Base-by-base conservation (phyloP, 257 asterid genomes). In the Ajuga chamaepitys region DNA sequence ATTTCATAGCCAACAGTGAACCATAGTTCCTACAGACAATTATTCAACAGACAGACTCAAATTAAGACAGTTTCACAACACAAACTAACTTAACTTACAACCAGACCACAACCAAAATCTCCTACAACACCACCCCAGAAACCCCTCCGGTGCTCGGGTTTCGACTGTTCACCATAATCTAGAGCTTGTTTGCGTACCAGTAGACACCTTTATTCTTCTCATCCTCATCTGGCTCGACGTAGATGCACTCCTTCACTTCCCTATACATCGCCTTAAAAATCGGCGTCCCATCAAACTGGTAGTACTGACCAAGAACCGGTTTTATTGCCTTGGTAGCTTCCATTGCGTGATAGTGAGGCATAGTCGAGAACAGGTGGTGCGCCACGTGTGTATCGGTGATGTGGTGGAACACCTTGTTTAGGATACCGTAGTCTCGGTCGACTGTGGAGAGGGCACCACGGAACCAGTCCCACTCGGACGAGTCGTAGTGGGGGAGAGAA, bases 271-370 rank as follows among this genome's bases (percentile, higher is more conserved):
- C 88, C 82, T 81, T 77, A 13, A 56, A 78, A 38, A 89, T 8
- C 1, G 96, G 85, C 1, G 87, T 85, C 68, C 85, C 83, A 1
- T 89, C 96, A 4, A 81, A 86, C 63, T 83, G 96, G 76, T 89
- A 86, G 52, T 89, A 89, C 28, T 81, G 70, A 0, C 96, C 96
- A 2, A 89, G 70, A 14, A 89, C 72, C 0, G 95, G 96, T 18
- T 85, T 89, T 55, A 89, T 86, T 9, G 86, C 93, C 77, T 85
- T 84, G 1, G 96, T 89, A 0, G 96, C 95, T 77, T 89, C 93
- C 96, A 78, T 86, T 0, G 96, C 93, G 46, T 83, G 88, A 25
- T 89, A 89, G 17, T 89, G 96, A 1, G 96, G 95, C 95, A 89
- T 89, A 9, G 95, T 84, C 11, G 96, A 86, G 82, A 89, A 81